phyloP scores from a whole-genome alignment of 1,139 yeast genomes.

The Debaryomycetaceae sp. region DNA sequence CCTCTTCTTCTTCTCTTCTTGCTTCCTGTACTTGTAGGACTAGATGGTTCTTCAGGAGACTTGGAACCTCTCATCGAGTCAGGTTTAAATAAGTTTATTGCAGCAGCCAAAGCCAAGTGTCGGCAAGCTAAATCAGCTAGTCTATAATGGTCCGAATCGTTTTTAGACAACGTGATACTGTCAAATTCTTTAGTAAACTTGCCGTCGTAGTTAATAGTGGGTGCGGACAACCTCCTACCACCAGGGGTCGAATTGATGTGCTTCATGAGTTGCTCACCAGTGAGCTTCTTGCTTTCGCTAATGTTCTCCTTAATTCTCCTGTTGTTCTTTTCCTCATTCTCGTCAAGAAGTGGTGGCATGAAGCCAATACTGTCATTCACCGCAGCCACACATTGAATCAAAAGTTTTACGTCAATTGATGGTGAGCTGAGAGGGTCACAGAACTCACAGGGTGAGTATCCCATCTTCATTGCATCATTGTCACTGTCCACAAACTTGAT shows the following conservation, averaged over 20 bases:
- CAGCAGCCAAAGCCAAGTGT: conserved; percentile 81
- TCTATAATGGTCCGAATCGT: conserved; percentile 66
- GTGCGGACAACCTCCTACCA: conserved; percentile 26
- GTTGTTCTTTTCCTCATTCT: conserved; percentile 42
- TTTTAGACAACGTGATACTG: conserved; percentile 40
- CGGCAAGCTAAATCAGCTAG: conserved; percentile 79
- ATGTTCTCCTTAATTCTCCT: conserved; percentile 39
- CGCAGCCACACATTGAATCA: conserved; percentile 54
- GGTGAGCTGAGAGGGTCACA: conserved; percentile 47
- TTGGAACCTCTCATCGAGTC: conserved; percentile 14
- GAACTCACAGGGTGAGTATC: conserved; percentile 49
- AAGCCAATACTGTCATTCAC: conserved; percentile 61
- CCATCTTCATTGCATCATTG: conserved; percentile 42
- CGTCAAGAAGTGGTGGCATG: conserved; percentile 47
- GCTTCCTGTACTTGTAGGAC: conserved; percentile 9
- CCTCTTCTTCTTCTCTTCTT: conserved; percentile 71
- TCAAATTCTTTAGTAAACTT: conserved; percentile 25
- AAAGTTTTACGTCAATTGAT: conserved; percentile 49
- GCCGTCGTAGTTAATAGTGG: conserved; percentile 23
- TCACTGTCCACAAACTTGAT: conserved; percentile 40
- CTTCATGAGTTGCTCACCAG: conserved; percentile 25
- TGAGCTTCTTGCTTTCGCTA: conserved; percentile 26
- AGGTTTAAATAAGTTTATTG: conserved; percentile 44
- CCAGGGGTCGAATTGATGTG: conserved; percentile 18
- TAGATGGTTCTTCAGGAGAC: conserved; percentile 16